Percentiles rank a stretch among this genome's conserved stretches.
These are phyloP conservation scores for Chlorella sp. DNA, from an alignment of 139 green algal genomes.

Conservation along the genomic window DNA sequence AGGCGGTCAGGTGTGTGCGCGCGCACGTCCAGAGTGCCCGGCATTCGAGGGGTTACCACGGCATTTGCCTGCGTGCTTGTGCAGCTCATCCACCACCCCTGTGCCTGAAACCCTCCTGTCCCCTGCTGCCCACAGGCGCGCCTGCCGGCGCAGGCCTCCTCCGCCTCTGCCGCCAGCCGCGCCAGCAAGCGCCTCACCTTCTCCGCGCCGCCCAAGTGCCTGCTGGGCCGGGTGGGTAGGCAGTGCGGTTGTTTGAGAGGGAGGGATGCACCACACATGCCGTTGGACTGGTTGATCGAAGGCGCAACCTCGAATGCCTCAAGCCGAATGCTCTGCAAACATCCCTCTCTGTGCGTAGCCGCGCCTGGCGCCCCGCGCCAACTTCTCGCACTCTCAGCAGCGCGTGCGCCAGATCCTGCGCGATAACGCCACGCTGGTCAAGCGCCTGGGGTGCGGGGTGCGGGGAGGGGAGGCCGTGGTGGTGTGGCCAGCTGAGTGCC, in stretches of 20 bases:
- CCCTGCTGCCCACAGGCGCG: not conserved
- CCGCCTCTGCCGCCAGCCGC: not conserved
- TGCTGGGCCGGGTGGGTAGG: not conserved
- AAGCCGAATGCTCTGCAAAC: no score
- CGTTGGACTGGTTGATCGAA: no score
- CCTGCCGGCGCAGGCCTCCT: not conserved
- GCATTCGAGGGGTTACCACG: no score
- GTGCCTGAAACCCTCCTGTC: not conserved
- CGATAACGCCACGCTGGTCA: conserved; percentile 7
- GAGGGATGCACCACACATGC: no score
- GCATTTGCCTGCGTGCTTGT: no score
- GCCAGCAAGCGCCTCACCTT: conserved; percentile 26
- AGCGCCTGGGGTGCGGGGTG: conserved; percentile 8
- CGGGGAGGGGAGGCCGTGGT: no score
- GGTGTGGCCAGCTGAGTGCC: not conserved
- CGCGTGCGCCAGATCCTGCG: conserved; percentile 30
- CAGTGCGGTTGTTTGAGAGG: no score
- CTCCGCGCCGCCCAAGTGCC: conserved; percentile 19
- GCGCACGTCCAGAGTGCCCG: no score
- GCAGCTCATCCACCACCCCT: not conserved
- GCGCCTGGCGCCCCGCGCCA: not conserved
- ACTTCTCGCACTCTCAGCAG: conserved; percentile 6
- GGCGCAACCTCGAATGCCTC: no score
- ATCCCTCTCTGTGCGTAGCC: not conserved
- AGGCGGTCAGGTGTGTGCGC: no score